Evolutionary conservation across 2,329 filamentous ascomycete species (phyloP).

Genomic region (Grosmannia serpens): DNA sequence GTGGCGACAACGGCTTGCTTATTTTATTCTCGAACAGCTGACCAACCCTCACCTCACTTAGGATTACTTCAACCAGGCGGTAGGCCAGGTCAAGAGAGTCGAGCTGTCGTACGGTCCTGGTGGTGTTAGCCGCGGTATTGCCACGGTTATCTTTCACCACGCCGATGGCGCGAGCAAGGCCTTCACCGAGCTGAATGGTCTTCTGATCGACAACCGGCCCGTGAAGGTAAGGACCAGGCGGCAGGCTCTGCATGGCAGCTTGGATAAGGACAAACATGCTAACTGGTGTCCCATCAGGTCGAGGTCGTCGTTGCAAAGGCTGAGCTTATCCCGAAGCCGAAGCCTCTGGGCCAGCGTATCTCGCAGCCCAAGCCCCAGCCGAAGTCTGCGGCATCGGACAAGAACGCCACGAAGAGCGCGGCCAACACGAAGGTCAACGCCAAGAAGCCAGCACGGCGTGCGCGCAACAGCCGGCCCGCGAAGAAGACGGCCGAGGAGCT

Average conservation of each 20-base stretch:
- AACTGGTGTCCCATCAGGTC: conserved; percentile 41
- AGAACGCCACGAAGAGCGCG: conserved; percentile 41
- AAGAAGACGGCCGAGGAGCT: conserved; percentile 93
- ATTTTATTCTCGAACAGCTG: conserved; percentile 47
- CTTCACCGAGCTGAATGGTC: conserved; percentile 71
- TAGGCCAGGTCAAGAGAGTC: conserved; percentile 84
- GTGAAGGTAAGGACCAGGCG: conserved; percentile 58
- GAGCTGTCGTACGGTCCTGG: conserved; percentile 88
- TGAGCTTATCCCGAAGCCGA: conserved; percentile 50
- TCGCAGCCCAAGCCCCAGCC: conserved; percentile 59
- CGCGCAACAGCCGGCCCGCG: conserved; percentile 51
- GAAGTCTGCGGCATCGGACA: conserved; percentile 69
- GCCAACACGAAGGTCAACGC: conserved; percentile 32
- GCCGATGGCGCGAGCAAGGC: conserved; percentile 75
- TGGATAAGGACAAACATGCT: background rate
- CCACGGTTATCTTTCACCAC: conserved; percentile 77
- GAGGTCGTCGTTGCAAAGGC: conserved; percentile 80
- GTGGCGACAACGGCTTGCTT: conserved; percentile 22
- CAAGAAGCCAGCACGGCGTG: conserved; percentile 38
- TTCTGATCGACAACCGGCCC: conserved; percentile 78
- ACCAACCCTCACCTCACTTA: conserved; percentile 56
- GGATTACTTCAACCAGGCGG: conserved; percentile 89
- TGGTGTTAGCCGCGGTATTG: conserved; percentile 82
- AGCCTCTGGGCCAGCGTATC: conserved; percentile 74
- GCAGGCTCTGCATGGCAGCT: background rate